Evolutionary conservation across 23 red algal species (phyloP).

Genomic region (Gracilaria vermiculophylla): DNA sequence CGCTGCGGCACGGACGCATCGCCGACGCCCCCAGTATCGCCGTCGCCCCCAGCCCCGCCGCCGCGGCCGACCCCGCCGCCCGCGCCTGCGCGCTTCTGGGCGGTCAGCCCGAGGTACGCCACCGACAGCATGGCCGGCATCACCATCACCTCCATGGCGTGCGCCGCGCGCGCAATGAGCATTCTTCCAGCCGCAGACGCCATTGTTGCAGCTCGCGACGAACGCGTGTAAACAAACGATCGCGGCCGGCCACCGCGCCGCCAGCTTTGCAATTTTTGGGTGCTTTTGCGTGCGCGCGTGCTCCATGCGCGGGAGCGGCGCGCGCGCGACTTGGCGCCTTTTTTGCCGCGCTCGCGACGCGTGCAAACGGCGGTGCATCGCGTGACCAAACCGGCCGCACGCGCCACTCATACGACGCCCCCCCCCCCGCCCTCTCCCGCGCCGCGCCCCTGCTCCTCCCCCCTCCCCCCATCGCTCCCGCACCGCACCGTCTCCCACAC

Average conservation of each 20-base stretch:
- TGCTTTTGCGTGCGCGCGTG: background rate
- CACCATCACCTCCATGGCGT: background rate
- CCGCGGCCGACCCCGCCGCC: no score
- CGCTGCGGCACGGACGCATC: background rate
- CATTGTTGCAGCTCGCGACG: background rate
- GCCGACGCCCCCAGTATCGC: background rate
- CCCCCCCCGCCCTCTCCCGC: background rate
- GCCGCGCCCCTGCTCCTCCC: background rate
- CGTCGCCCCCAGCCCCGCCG: background rate
- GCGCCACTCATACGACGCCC: background rate
- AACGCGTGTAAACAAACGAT: no score
- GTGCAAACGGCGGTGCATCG: background rate
- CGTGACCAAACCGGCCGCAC: background rate
- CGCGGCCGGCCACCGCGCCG: no score
- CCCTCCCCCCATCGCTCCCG: background rate
- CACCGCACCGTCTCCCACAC: background rate
- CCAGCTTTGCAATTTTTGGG: background rate
- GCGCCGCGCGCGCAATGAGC: background rate
- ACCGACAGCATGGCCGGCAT: background rate
- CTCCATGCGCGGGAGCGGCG: background rate
- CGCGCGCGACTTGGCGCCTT: background rate
- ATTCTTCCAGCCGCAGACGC: background rate
- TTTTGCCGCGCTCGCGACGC: background rate
- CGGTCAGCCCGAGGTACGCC: constrained; percentile 18
- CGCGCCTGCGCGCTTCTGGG: background rate